Base-by-base conservation (phyloP, 345 rosid genomes). In the Microthlaspi erraticum region DNA sequence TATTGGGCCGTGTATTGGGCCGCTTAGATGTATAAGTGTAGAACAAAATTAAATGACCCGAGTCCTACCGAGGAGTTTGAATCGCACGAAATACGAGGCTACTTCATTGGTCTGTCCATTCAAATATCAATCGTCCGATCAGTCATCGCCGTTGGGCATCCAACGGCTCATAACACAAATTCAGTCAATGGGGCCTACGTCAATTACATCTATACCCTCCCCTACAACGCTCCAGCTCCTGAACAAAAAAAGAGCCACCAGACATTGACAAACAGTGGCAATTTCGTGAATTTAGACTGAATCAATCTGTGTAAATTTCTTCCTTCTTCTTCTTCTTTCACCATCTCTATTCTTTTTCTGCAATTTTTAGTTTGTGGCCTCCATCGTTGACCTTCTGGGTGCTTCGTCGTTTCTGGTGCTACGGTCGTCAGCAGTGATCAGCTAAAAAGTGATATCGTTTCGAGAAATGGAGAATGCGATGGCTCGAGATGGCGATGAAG, bases 401-500 rank as follows among this genome's bases (percentile, higher is more conserved):
- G 57, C n/a, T 58, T 61, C 14, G 37, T 38, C 20, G 3, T 70
- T 38, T 36, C 37, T 4, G 38, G 39, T 34, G 26, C 29, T 57
- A 23, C 58, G 23, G 34, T 58, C 49, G 23, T 23, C 12, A 39
- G 10, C 17, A 33, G 2, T 20, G 60, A 31, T 60, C 51, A 29
- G 55, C 20, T 62, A 7, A 6, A n/a, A 12, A 46, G 38, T 58
- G 44, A 65, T 12, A 3, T 55, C 7, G 33, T 52, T 42, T 14
- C 29, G 26, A 51, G 61, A 5, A 51, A 75, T 75, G 79, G 70
- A 32, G 17, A 68, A 59, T 18, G 65, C 76, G 66, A 79, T 68
- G 66, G 69, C 80, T 83, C 81, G 77, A 57, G 93, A 89, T 64
- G 85, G 79, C 72, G 96, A 89, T 42, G 96, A 89, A 37, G 92